Conservation (phyloP, 2,329 filamentous ascomycete species). For the Grosmannia huntii region DNA sequence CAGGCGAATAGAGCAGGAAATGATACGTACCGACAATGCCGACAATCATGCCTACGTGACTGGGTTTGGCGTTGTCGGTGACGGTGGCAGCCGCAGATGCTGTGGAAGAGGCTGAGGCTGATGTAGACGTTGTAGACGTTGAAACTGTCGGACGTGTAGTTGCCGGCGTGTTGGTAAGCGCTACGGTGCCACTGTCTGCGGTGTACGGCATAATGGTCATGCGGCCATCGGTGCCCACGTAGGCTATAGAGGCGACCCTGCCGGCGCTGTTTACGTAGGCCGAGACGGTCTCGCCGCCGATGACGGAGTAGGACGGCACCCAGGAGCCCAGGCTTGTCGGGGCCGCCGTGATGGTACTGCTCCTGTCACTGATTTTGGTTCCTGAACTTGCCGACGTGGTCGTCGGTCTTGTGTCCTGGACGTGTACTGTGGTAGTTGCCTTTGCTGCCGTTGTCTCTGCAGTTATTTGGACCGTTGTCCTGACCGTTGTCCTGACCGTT, state of each 20-base stretch:
- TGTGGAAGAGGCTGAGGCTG: not conserved
- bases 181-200: not conserved
- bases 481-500: not conserved
- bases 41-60: slow-evolving; percentile 4
- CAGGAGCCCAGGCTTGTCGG: not conserved
- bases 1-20: not conserved
- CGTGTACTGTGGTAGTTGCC: not conserved
- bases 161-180: not conserved
- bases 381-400: not conserved
- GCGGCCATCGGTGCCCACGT: not conserved
- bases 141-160: not conserved
- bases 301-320: slow-evolving; percentile 1
- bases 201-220: slow-evolving; percentile 2
- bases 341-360: not conserved
- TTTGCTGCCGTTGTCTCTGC: not conserved
- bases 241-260: slow-evolving; percentile 2
- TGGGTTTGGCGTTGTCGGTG: not conserved
- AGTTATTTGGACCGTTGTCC: not conserved
- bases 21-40: slow-evolving; percentile 2
- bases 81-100: not conserved
- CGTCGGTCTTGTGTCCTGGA: not conserved
- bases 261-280: slow-evolving; percentile 5
- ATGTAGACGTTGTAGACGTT: not conserved
- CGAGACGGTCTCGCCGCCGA: slow-evolving; percentile 4
- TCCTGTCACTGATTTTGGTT: not conserved